These are phyloP conservation scores for Aspergillus coremiiformis DNA, from an alignment of 495 filamentous ascomycete genomes.

Conservation along the genomic window DNA sequence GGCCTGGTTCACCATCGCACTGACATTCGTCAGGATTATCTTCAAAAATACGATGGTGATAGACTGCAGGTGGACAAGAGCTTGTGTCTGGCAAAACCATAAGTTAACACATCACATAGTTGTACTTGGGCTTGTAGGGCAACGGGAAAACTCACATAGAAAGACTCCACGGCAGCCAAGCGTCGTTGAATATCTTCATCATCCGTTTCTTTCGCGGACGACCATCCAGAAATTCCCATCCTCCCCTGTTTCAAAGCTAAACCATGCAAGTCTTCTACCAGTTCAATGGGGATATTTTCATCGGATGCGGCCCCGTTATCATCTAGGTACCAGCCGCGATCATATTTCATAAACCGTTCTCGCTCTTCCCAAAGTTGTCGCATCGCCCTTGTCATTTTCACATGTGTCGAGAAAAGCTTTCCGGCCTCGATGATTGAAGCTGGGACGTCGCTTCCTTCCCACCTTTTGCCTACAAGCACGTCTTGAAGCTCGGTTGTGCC, in stretches of 20 bases:
- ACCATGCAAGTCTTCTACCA: conserved; percentile 21
- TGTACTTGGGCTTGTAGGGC: neutral
- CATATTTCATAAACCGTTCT: conserved; percentile 81
- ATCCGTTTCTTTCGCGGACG: conserved; percentile 49
- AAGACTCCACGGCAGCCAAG: conserved; percentile 66
- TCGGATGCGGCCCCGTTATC: conserved; percentile 43
- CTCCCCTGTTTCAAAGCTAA: conserved; percentile 23
- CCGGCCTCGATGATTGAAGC: conserved; percentile 94
- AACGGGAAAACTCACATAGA: conserved; percentile 64
- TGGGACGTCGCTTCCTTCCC: conserved; percentile 87
- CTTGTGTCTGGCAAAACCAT: conserved; percentile 47
- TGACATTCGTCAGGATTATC: conserved; percentile 78
- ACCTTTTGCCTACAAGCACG: conserved; percentile 65
- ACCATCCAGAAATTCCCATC: conserved; percentile 21
- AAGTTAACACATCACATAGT: conserved; percentile 14
- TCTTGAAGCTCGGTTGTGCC: conserved; percentile 70
- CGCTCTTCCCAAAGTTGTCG: conserved; percentile 92
- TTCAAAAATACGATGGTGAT: conserved; percentile 91
- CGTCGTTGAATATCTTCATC: conserved; percentile 53
- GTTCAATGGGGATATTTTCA: conserved; percentile 21
- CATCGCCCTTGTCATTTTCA: conserved; percentile 84
- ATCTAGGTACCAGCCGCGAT: conserved; percentile 74
- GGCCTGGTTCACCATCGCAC: conserved; percentile 46
- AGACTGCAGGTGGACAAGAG: conserved; percentile 81
- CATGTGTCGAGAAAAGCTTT: conserved; percentile 77